Evolutionary conservation across 1,139 yeast species (phyloP).

Genomic region (Saccharomycopsis crataegensis): DNA sequence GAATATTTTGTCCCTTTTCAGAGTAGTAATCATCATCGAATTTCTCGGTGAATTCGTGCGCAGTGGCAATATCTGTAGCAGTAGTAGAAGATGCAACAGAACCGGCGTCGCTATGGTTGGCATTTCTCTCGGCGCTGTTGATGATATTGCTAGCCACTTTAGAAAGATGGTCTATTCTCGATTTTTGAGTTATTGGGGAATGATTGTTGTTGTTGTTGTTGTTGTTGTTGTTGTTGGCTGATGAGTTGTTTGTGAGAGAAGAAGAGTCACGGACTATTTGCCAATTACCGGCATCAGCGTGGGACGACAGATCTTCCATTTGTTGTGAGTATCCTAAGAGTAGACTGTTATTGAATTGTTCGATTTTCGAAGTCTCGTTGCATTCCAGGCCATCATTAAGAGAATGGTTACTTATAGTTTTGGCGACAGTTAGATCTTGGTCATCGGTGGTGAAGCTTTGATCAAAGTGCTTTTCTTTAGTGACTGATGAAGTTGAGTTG

Average conservation of each 20-base stretch:
- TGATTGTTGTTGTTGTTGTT: background rate
- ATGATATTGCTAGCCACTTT: background rate
- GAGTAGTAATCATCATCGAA: background rate
- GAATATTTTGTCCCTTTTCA: background rate
- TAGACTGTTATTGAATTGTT: background rate
- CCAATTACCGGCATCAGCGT: slow-evolving; percentile 4
- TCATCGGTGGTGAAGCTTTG: background rate
- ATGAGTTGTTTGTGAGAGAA: background rate
- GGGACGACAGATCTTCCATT: background rate
- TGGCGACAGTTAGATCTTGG: slow-evolving; percentile 5
- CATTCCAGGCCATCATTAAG: slow-evolving; percentile 2
- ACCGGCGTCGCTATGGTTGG: background rate
- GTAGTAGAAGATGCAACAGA: slow-evolving; percentile 5
- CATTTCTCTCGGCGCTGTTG: background rate
- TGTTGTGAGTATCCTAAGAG: background rate
- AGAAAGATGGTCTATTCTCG: background rate
- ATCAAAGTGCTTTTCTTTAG: background rate
- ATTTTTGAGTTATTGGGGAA: background rate
- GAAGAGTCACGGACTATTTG: slow-evolving; percentile 1
- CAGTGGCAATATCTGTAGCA: background rate
- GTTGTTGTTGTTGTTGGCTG: background rate
- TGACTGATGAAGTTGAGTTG: slow-evolving; percentile 4
- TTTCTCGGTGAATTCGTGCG: slow-evolving; percentile 8
- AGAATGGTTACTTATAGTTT: slow-evolving; percentile 9
- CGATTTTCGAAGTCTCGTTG: background rate